Base-by-base conservation (phyloP, 2,329 filamentous ascomycete genomes). In the Aureobasidium subglaciale region DNA sequence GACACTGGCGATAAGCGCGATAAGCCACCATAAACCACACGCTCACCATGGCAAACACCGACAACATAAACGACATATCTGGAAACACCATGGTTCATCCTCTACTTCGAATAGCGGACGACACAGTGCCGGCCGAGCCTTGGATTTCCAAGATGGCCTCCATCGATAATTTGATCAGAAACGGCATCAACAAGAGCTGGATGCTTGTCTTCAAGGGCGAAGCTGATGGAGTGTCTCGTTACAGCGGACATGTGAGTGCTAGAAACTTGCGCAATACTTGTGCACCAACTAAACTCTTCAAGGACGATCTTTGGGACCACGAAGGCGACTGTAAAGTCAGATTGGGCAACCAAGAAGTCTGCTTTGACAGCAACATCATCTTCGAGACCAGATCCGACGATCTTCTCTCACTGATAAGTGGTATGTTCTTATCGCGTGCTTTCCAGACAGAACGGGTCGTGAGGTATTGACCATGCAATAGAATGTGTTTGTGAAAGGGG, bases 321-420 rank as follows among this genome's bases (percentile, higher is more conserved):
- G 16, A 54, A 22, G 50, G 50, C 16, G 50, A 54, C 22, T 54
- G 50, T n/a, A 34, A 25, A 15, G 22, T 54, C 27, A 54, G 20
- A n/a, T 4, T 54, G 29, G 50, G n/a, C 13, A 35, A 11, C 15
- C 38, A 54, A 25, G 38, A 43, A 2, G 18, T 54, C 27, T 29
- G 37, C 30, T 54, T 54, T 8, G 38, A 54, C 29, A 54, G 50
- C 24, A 34, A 25, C 2, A 43, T 54, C 20, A 43, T 54, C 38
- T 18, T 54, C 18, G 50, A 16, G 20, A 42, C 25, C 29, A 43
- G 22, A 13, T 54, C 50, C 5, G 13, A 43, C n/a, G 32, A 54
- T 15, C 50, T 54, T 10, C 35, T 43, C 24, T 34, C 37, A 15
- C 13, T 54, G 5, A 15, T 54, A 3, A 43, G 38, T 20, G 50